Conservation (phyloP, 768 basidiomycete genomes). For the Clitopilus hobsonii region DNA sequence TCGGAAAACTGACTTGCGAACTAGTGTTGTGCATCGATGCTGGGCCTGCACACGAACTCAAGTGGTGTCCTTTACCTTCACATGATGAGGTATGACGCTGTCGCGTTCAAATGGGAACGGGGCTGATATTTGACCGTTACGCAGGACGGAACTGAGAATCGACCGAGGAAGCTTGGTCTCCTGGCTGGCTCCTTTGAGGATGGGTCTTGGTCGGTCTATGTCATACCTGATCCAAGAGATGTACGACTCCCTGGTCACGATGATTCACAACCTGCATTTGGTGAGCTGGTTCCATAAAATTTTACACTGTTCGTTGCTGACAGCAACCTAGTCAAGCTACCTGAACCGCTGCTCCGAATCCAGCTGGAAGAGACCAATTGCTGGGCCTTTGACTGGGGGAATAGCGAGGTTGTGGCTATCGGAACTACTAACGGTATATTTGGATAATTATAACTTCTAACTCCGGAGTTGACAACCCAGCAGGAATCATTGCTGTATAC, state of each 20-base stretch:
- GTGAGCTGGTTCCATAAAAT: constrained; percentile 35
- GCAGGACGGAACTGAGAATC: background rate
- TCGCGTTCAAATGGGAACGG: too few species aligned
- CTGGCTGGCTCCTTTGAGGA: constrained; percentile 85
- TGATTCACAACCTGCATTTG: constrained; percentile 35
- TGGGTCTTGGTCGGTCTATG: constrained; percentile 75
- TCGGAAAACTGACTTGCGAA: constrained; percentile 65
- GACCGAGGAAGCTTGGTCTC: constrained; percentile 68
- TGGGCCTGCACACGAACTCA: constrained; percentile 75
- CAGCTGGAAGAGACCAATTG: constrained; percentile 73
- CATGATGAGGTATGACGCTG: constrained; percentile 52
- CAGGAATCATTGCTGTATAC: constrained; percentile 57
- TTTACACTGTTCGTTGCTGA: background rate
- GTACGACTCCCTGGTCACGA: constrained; percentile 26
- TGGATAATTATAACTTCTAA: too few species aligned
- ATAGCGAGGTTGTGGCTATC: constrained; percentile 75
- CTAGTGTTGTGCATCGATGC: constrained; percentile 82
- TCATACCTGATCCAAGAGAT: constrained; percentile 74
- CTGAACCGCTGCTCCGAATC: constrained; percentile 66
- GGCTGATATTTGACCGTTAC: background rate
- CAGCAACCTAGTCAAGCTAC: constrained; percentile 41
- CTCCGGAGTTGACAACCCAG: too few species aligned
- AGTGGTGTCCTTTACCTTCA: constrained; percentile 91
- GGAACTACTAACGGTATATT: constrained; percentile 77
- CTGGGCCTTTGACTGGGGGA: constrained; percentile 87